phyloP scores from a whole-genome alignment of 306 rosid species.

The Echinosophora koreensis region DNA sequence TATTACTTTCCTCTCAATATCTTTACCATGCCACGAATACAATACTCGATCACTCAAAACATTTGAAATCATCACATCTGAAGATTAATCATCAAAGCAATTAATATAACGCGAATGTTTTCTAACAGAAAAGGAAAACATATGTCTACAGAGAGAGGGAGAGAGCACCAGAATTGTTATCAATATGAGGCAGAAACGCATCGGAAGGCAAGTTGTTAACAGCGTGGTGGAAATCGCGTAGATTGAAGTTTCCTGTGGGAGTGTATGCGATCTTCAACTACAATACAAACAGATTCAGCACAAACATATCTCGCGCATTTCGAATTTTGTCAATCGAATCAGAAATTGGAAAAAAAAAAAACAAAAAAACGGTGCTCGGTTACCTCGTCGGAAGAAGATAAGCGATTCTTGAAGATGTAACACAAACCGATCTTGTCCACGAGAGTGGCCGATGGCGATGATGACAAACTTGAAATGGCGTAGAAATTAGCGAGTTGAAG shows the following conservation, averaged over 20 bases:
- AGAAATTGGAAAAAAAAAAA: background rate
- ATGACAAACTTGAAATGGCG: slow-evolving; percentile 58
- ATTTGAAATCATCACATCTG: slow-evolving; percentile 71
- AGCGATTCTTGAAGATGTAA: slow-evolving; percentile 58
- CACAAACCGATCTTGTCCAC: slow-evolving; percentile 71
- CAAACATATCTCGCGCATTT: slow-evolving; percentile 41
- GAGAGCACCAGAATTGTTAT: slow-evolving; percentile 49
- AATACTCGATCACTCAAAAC: slow-evolving; percentile 69
- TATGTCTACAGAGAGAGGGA: background rate
- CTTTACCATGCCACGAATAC: slow-evolving; percentile 80
- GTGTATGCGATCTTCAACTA: slow-evolving; percentile 72
- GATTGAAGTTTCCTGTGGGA: slow-evolving; percentile 64
- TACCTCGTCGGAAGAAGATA: slow-evolving; percentile 65
- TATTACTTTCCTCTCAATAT: slow-evolving; percentile 72
- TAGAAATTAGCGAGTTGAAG: slow-evolving; percentile 81
- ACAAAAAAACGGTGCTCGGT: background rate
- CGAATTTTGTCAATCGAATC: slow-evolving; percentile 17
- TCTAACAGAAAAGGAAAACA: slow-evolving; percentile 19
- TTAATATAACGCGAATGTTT: slow-evolving; percentile 18
- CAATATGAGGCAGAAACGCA: slow-evolving; percentile 58
- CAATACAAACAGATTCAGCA: slow-evolving; percentile 42
- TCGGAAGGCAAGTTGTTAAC: slow-evolving; percentile 66
- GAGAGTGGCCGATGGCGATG: slow-evolving; percentile 48
- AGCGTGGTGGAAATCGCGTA: slow-evolving; percentile 76
- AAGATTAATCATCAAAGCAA: slow-evolving; percentile 23